Evolutionary conservation across 2,329 filamentous ascomycete species (phyloP), one percentile per base, ranked within the genome.

Genomic region (Sarocladium kiliense): DNA sequence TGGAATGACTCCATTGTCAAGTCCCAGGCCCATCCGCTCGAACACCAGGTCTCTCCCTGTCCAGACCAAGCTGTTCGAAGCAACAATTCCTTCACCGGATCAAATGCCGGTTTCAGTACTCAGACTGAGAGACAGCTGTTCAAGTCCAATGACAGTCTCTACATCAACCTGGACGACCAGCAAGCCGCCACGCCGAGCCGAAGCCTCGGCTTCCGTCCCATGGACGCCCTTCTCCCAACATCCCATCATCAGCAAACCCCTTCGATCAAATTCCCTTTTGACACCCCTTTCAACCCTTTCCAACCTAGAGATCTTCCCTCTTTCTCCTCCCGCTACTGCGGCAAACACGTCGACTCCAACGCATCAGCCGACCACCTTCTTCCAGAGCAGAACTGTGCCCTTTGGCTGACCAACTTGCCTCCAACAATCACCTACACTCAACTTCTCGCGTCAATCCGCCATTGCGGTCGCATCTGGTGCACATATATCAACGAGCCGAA

Each of bases 401-500:
- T 83, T 1, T 83, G 78, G 74, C 59, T 84, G 25, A 78, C 74
- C 1, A 77, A 78, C 51, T 70, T 84, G 0, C 77, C 79, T 0
- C 68, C 74, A 0, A 58, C 69, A 54, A 64, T 77, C 41, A 73
- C 68, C 2, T 69, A 74, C 39, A 59, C 64, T 25, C 68, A 75
- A 59, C 75, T 83, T 1, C 72, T 83, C 1, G 56, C 61, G 1
- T 58, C 67, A 2, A 73, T 83, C 42, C 70, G 72, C 11, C 61
- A 69, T 57, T 66, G 75, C 27, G 80, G 80, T 2, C 78, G 80
- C 55, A 65, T 83, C 11, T 82, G 70, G 61, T 77, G 77, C 45
- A 70, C 70, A 1, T 76, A 76, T 56, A 77, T 84, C 67, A 83
- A 81, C 67, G 63, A 65, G 1, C 76, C 78, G 0, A 71, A 75